phyloP scores from a whole-genome alignment of 1,139 yeast species.

The Blastobotrys ciferrii region DNA sequence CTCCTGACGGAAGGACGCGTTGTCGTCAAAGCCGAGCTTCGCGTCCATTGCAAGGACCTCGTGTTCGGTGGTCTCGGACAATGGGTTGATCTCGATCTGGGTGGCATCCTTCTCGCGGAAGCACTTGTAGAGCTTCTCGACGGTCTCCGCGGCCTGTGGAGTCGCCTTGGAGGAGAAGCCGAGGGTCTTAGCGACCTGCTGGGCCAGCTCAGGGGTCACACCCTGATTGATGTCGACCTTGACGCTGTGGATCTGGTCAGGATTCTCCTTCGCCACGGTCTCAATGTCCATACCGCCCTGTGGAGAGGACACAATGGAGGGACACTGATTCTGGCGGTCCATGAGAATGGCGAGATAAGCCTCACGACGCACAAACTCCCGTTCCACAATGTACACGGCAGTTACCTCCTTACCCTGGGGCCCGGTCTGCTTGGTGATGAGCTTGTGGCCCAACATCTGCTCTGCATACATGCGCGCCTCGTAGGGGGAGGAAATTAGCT shows the following conservation, averaged over 20 bases:
- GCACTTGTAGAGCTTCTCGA: conserved; percentile 83
- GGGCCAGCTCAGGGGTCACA: conserved; percentile 75
- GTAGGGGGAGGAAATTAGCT: conserved; percentile 78
- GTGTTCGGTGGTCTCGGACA: conserved; percentile 88
- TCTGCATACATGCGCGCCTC: conserved; percentile 85
- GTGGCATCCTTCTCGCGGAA: conserved; percentile 92
- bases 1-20: conserved; percentile 91
- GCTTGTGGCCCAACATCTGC: conserved; percentile 88
- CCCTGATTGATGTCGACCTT: conserved; percentile 75
- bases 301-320: conserved; percentile 91
- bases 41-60: conserved; percentile 98
- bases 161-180: conserved; percentile 80
- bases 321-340: conserved; percentile 90
- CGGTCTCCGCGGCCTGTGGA: conserved; percentile 83
- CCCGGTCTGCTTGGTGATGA: conserved; percentile 97
- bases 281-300: conserved; percentile 99
- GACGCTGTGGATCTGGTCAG: conserved; percentile 89
- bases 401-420: conserved; percentile 96
- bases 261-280: conserved; percentile 92
- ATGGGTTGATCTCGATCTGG: conserved; percentile 97
- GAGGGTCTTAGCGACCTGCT: conserved; percentile 70
- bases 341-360: conserved; percentile 91
- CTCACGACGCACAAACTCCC: conserved; percentile 90
- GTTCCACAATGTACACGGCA: conserved; percentile 93
- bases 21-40: conserved; percentile 95